phyloP scores from a whole-genome alignment of 2,329 filamentous ascomycete species.

The Berkeleyomyces basicola region DNA sequence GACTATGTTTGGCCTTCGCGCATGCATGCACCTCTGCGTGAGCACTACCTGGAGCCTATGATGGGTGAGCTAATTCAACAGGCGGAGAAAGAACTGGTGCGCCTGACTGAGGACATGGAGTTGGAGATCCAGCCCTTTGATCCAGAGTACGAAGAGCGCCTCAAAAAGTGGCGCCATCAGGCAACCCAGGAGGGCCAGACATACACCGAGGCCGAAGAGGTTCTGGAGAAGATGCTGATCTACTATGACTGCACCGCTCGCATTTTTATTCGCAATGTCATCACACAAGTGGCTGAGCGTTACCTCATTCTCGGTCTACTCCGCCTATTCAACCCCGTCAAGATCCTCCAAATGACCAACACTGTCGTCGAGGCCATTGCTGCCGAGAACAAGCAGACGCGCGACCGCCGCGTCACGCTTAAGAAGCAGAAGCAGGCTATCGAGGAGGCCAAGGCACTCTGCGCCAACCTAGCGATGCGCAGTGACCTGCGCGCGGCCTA shows the following conservation, averaged over 20 bases:
- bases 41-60: slow-evolving; percentile 32
- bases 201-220: slow-evolving; percentile 35
- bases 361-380: slow-evolving; percentile 32
- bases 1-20: slow-evolving; percentile 33
- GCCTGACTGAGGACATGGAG: slow-evolving; percentile 33
- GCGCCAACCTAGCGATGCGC: slow-evolving; percentile 34
- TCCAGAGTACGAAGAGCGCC: slow-evolving; percentile 35
- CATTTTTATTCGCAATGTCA: slow-evolving; percentile 35
- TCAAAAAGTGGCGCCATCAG: slow-evolving; percentile 30
- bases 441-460: slow-evolving; percentile 33
- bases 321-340: slow-evolving; percentile 34
- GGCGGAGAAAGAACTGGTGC: slow-evolving; percentile 29
- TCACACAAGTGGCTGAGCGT: slow-evolving; percentile 35
- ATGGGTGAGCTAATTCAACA: slow-evolving; percentile 31
- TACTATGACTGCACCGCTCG: slow-evolving; percentile 36
- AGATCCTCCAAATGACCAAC: slow-evolving; percentile 31
- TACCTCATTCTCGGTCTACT: slow-evolving; percentile 36
- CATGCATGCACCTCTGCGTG: slow-evolving; percentile 34
- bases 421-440: slow-evolving; percentile 34
- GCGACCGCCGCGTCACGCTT: slow-evolving; percentile 31
- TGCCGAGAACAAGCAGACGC: slow-evolving; percentile 36
- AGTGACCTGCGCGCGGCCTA: slow-evolving; percentile 29
- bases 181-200: slow-evolving; percentile 27
- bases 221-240: slow-evolving; percentile 39
- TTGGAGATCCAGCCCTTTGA: slow-evolving; percentile 37